A percentile compares a stretch with the other conserved stretches of the same genome.
Evolutionary conservation across 805 yeast species (phyloP).

Genomic region (Millerozyma acaciae): DNA sequence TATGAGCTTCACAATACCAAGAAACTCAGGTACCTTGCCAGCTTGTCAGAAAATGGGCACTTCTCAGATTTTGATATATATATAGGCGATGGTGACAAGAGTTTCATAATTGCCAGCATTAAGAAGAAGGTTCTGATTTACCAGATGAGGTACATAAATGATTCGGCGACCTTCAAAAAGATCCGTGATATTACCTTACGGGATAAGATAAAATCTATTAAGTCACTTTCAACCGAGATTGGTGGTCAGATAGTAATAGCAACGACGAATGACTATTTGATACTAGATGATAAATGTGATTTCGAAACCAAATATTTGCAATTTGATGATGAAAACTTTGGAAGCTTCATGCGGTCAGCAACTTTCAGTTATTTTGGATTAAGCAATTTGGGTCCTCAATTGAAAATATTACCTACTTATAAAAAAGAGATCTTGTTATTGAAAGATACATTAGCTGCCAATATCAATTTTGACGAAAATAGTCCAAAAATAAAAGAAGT

Average conservation of each 20-base stretch:
- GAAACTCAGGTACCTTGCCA: too few relatives aligned
- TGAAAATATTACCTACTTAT: conserved; percentile 16
- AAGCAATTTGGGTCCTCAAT: conserved; percentile 23
- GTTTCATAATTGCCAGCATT: conserved; percentile 24
- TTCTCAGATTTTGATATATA: too few relatives aligned
- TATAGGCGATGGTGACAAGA: conserved; percentile 13
- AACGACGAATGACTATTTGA: conserved; percentile 21
- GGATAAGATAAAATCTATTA: conserved; percentile 26
- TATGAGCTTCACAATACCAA: too few relatives aligned
- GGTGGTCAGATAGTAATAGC: conserved; percentile 18
- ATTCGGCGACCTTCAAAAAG: conserved; percentile 24
- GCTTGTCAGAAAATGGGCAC: too few relatives aligned
- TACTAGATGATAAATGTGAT: conserved; percentile 19
- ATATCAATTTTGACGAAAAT: conserved; percentile 7
- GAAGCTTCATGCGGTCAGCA: conserved; percentile 18
- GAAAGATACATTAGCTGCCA: conserved; percentile 31
- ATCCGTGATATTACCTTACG: conserved; percentile 23
- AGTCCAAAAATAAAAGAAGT: conserved; percentile 12
- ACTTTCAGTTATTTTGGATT: conserved; percentile 40
- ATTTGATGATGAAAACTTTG: conserved; percentile 16
- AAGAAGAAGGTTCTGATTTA: conserved; percentile 28
- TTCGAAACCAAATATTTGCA: conserved; percentile 15
- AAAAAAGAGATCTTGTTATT: conserved; percentile 21
- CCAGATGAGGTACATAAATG: conserved; percentile 25
- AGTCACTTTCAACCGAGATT: conserved; percentile 8